phyloP scores from a whole-genome alignment of 371 early-diverging fungal genomes.

The Apophysomyces sp. region DNA sequence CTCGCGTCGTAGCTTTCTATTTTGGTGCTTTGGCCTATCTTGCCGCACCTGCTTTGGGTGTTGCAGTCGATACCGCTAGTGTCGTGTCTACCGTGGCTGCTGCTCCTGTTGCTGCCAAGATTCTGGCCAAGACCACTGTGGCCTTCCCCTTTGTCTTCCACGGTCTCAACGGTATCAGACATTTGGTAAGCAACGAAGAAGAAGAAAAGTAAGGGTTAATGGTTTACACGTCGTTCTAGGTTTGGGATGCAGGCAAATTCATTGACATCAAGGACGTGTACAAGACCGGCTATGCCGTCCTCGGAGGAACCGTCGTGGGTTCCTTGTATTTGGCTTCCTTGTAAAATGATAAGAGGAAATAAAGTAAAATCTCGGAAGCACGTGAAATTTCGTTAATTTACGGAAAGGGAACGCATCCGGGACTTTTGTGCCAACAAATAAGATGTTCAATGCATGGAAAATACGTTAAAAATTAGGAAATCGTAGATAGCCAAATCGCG shows the following conservation, averaged over 20 bases:
- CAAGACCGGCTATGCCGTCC: slow-evolving; percentile 78
- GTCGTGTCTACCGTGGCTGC: slow-evolving; percentile 48
- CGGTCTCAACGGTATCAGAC: slow-evolving; percentile 84
- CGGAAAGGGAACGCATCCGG: background rate
- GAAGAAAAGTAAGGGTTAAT: background rate
- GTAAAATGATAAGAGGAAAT: slow-evolving; percentile 27
- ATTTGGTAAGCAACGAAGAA: slow-evolving; percentile 62
- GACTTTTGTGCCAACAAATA: too few relatives aligned
- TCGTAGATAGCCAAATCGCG: too few relatives aligned
- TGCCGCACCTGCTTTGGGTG: slow-evolving; percentile 53
- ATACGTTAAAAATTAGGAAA: too few relatives aligned
- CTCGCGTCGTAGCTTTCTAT: slow-evolving; percentile 72
- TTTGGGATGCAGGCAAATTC: slow-evolving; percentile 79
- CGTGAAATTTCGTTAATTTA: background rate
- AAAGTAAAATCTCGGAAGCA: slow-evolving; percentile 3
- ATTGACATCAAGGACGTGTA: slow-evolving; percentile 81
- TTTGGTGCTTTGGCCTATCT: slow-evolving; percentile 64
- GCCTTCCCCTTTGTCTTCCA: slow-evolving; percentile 84
- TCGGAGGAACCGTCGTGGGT: slow-evolving; percentile 64
- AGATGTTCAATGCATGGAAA: too few relatives aligned
- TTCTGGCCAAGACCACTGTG: slow-evolving; percentile 46
- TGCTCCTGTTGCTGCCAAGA: slow-evolving; percentile 47
- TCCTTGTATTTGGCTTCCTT: slow-evolving; percentile 59
- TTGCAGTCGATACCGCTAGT: slow-evolving; percentile 64
- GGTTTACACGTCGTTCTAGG: slow-evolving; percentile 30